Percentiles rank a stretch among this genome's conserved stretches.
Conservation (phyloP, 805 yeast genomes). For the Saccharomycopsis sp. region DNA sequence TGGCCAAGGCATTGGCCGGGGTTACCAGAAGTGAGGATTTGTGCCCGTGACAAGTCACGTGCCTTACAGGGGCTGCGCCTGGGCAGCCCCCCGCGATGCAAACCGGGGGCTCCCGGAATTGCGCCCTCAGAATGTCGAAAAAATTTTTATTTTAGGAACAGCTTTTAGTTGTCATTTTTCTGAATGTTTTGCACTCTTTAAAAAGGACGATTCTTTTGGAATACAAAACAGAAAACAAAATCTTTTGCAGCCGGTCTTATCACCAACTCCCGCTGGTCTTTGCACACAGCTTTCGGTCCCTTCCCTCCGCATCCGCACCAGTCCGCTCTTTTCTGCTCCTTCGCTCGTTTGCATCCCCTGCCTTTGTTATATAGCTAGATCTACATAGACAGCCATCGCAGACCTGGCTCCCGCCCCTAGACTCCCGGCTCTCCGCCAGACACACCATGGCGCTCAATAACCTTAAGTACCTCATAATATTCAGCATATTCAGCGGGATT, state of each 20-base stretch:
- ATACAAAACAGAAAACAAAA: background rate
- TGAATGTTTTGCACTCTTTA: background rate
- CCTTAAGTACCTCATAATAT: background rate
- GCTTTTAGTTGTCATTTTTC: background rate
- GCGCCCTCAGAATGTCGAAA: background rate
- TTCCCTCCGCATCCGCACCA: too few relatives aligned
- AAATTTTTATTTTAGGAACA: background rate
- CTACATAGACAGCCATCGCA: too few relatives aligned
- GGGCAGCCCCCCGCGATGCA: background rate
- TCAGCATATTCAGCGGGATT: background rate
- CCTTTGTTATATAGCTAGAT: too few relatives aligned
- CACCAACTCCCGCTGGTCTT: background rate
- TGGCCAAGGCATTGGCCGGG: background rate
- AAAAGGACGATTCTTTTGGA: background rate
- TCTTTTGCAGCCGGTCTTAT: background rate
- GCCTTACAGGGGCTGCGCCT: too few relatives aligned
- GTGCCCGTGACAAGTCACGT: background rate
- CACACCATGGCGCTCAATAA: background rate
- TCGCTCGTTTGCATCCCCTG: too few relatives aligned
- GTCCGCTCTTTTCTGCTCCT: too few relatives aligned
- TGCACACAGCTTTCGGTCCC: too few relatives aligned
- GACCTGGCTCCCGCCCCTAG: too few relatives aligned
- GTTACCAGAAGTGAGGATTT: background rate
- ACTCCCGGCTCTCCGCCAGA: too few relatives aligned
- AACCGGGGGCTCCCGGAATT: background rate